Base-by-base conservation (phyloP, 352 stramenopile species). In the Phytophthora pinifolia region DNA sequence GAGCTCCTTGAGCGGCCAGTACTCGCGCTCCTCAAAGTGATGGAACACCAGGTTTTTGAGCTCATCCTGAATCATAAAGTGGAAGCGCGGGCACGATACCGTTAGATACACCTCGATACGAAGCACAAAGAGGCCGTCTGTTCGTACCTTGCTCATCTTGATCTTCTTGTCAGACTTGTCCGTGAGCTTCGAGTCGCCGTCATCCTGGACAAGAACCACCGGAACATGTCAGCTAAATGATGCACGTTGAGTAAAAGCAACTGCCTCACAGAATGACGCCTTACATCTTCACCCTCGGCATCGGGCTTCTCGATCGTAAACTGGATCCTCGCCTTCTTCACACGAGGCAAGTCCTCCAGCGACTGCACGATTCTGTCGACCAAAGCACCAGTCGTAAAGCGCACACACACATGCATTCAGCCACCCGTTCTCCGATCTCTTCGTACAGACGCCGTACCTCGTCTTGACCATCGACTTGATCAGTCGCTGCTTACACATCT, bases 381-480 rank as follows among this genome's bases (percentile, higher is more conserved):
- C 20, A 30, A 58, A 17, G 6, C 53, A 27, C 10, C 20, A 39
- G 37, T 5, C 17, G 13, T 32, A 15, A 53, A 1, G 20, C 20
- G 3, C 20, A 25, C 20, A 25, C 20, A 25, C 20, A 25, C 20
- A 25, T 25, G 20, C 3, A 25, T 25, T 25, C 20, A 25, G 20
- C 20, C 20, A 1, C 20, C 15, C 18, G 31, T 25, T 18, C 13
- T 5, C 41, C 32, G 14, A 25, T 34, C 2, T 6, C n/a, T 37
- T 25, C 20, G 20, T 25, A 25, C 20, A 25, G 20, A 25, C 20
- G 20, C 33, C 48, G 32, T 46, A 86, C 78, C 77, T 72, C 18
- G 82, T 83, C 64, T 89, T 89, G 53, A 89, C 76, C 84, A 94
- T 93, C 33, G 82, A 90, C 57, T 92, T 92, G 59, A 93, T 88